Percentiles rank a stretch among this genome's conserved stretches.
phyloP scores from a whole-genome alignment of 1,284 basidiomycete genomes.

The Marasmius sp. region DNA sequence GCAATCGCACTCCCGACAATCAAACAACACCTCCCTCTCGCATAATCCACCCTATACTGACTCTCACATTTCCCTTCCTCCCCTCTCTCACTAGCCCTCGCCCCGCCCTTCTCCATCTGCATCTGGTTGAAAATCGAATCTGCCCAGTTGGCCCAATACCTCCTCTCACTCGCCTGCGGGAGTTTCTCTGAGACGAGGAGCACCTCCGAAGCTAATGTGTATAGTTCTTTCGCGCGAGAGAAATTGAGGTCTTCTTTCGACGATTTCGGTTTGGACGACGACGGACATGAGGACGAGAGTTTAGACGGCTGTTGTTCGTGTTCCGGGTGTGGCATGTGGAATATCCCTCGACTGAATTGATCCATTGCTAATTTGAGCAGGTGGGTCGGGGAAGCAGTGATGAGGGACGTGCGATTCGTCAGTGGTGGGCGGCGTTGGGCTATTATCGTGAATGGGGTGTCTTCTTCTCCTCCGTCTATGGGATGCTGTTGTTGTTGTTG shows the following conservation, averaged over 20 bases:
- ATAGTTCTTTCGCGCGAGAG: slow-evolving; percentile 57
- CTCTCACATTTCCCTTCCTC: slow-evolving; percentile 38
- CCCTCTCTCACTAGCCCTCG: slow-evolving; percentile 46
- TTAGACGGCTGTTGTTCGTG: slow-evolving; percentile 16
- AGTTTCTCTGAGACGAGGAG: slow-evolving; percentile 58
- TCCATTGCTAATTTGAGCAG: slow-evolving; percentile 61
- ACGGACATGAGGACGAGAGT: not conserved
- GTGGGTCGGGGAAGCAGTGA: slow-evolving; percentile 44
- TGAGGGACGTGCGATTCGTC: slow-evolving; percentile 49
- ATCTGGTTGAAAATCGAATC: slow-evolving; percentile 62
- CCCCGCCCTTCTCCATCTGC: slow-evolving; percentile 49
- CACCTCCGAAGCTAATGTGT: slow-evolving; percentile 61
- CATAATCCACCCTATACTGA: slow-evolving; percentile 34
- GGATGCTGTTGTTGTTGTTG: slow-evolving; percentile 8
- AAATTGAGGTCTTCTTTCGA: slow-evolving; percentile 27
- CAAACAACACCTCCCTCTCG: slow-evolving; percentile 55
- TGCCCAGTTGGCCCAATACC: slow-evolving; percentile 59
- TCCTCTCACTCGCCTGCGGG: slow-evolving; percentile 38
- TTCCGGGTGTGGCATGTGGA: slow-evolving; percentile 64
- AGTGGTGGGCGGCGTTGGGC: slow-evolving; percentile 49
- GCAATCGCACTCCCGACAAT: slow-evolving; percentile 51
- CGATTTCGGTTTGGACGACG: slow-evolving; percentile 13
- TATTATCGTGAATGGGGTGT: slow-evolving; percentile 56
- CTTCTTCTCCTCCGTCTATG: no score
- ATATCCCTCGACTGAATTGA: slow-evolving; percentile 65